phyloP scores from a whole-genome alignment of 2,329 filamentous ascomycete species.

The Periconia sp. region DNA sequence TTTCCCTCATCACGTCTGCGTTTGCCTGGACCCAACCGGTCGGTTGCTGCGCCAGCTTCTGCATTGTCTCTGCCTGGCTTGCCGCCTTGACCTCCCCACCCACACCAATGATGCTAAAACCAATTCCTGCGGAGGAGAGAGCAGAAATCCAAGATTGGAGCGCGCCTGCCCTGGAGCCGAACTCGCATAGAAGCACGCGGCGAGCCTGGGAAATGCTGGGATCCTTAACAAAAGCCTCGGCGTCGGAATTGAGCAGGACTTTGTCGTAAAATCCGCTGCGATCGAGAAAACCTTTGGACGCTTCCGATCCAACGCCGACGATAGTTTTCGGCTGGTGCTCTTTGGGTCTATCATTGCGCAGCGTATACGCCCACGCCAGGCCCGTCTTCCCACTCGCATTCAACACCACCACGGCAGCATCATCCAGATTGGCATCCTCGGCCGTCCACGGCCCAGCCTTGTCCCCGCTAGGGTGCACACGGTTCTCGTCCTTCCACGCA shows the following conservation, averaged over 20 bases:
- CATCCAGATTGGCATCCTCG: conserved; percentile 18
- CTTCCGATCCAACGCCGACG: conserved; percentile 20
- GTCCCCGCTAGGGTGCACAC: conserved; percentile 16
- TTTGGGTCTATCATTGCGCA: conserved; percentile 18
- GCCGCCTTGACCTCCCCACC: conserved; percentile 15
- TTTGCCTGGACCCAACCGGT: conserved; percentile 16
- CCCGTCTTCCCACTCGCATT: conserved; percentile 26
- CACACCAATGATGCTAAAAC: conserved; percentile 15
- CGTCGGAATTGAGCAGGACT: conserved; percentile 16
- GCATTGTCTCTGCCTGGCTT: background rate
- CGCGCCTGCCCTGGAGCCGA: conserved; percentile 20
- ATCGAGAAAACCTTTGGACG: conserved; percentile 12
- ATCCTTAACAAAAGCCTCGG: background rate
- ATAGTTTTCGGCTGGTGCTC: conserved; percentile 17
- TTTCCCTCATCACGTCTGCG: conserved; percentile 21
- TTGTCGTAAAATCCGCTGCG: conserved; percentile 23
- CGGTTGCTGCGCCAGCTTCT: background rate
- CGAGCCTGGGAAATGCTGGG: conserved; percentile 1
- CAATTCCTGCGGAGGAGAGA: conserved; percentile 1
- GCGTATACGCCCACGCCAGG: conserved; percentile 19
- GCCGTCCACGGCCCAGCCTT: conserved; percentile 16
- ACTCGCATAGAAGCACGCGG: conserved; percentile 22
- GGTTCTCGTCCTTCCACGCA: conserved; percentile 16
- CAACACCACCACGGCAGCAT: conserved; percentile 20
- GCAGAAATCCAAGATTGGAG: conserved; percentile 9